Percentiles rank a stretch among this genome's conserved stretches.
These are phyloP conservation scores for Chenopodium quinoa DNA, from an alignment of 148 eudicot genomes.

Conservation along the genomic window DNA sequence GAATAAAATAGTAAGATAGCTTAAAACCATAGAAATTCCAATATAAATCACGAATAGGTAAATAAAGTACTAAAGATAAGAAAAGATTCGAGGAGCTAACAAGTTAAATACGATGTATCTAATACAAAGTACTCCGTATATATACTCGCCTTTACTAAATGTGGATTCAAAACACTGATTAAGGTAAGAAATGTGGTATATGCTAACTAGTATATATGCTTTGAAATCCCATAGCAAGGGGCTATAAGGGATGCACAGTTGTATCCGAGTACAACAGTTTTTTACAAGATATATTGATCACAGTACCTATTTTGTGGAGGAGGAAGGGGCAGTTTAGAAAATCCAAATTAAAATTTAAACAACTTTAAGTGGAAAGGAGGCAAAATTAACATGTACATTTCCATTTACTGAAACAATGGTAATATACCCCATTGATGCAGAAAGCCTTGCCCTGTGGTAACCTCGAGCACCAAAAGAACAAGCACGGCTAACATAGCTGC, in stretches of 20 bases:
- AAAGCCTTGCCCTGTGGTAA: constrained; percentile 86
- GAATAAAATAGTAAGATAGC: too few species aligned
- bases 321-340: background rate
- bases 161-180: too few species aligned
- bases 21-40: too few species aligned
- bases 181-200: background rate
- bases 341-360: background rate
- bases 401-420: constrained; percentile 43
- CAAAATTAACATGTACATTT: constrained; percentile 13
- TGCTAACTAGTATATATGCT: constrained; percentile 16
- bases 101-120: background rate
- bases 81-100: too few species aligned
- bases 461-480: constrained; percentile 71
- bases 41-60: too few species aligned
- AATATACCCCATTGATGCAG: constrained; percentile 92
- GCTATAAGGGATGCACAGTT: background rate
- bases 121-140: too few species aligned
- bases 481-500: constrained; percentile 95
- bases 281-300: constrained; percentile 24
- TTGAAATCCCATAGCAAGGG: constrained; percentile 12
- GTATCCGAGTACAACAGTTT: constrained; percentile 20
- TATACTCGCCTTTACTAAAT: too few species aligned
- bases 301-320: constrained; percentile 8
- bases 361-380: background rate
- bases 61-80: too few species aligned